These are phyloP conservation scores for Angomonas deanei DNA, from an alignment of 208 protist species.

Conservation along the genomic window DNA sequence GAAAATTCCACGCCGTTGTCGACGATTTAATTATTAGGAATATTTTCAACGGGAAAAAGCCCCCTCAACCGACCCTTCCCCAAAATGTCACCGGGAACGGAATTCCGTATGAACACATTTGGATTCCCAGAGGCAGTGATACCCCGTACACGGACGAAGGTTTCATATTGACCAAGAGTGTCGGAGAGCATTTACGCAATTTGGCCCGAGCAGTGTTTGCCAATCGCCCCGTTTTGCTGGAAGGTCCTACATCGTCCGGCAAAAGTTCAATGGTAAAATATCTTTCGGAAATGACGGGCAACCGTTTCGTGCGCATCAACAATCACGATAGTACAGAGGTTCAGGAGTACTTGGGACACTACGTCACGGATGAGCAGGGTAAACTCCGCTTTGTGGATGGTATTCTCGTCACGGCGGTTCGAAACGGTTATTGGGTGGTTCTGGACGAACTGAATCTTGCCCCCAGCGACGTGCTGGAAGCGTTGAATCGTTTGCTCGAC, in stretches of 20 bases:
- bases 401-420: constrained; percentile 95
- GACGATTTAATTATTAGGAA: constrained; percentile 87
- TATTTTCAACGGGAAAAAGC: constrained; percentile 76
- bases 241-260: constrained; percentile 97
- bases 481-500: constrained; percentile 99
- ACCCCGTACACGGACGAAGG: constrained; percentile 42
- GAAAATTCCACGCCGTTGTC: constrained; percentile 78
- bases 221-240: constrained; percentile 97
- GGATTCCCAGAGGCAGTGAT: constrained; percentile 76
- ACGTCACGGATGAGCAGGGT: constrained; percentile 94
- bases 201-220: constrained; percentile 93
- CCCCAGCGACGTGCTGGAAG: constrained; percentile 99
- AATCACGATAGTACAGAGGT: constrained; percentile 99
- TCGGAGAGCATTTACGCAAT: constrained; percentile 91
- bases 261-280: constrained; percentile 99
- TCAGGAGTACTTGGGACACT: constrained; percentile 99
- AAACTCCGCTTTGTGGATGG: constrained; percentile 96
- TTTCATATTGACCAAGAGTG: constrained; percentile 97
- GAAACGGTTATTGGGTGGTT: constrained; percentile 99
- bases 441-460: constrained; percentile 99
- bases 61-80: constrained; percentile 49
- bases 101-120: constrained; percentile 95
- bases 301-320: constrained; percentile 99
- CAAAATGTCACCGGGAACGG: constrained; percentile 26
- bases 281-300: constrained; percentile 96